Evolutionary conservation across 2,329 filamentous ascomycete genomes (phyloP).

Genomic region (Xylaria sp.): DNA sequence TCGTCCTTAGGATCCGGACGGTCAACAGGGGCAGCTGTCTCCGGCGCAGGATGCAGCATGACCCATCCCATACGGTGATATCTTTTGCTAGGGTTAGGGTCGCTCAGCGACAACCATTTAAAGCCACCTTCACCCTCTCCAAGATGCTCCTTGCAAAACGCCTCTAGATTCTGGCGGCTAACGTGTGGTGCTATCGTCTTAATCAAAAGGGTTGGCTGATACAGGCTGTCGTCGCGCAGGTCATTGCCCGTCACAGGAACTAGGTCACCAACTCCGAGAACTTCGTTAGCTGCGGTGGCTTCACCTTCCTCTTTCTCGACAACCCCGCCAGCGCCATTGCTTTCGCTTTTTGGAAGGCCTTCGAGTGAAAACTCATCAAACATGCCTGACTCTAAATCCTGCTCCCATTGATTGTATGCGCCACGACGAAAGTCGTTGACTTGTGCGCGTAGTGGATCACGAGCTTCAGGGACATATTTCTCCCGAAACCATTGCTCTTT

Average conservation of each 20-base stretch:
- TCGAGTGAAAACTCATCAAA: slow-evolving; percentile 97
- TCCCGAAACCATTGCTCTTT: slow-evolving; percentile 98
- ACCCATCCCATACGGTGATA: slow-evolving; percentile 99
- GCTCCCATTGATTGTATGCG: slow-evolving; percentile 87
- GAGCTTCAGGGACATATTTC: slow-evolving; percentile 86
- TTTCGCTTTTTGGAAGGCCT: slow-evolving; percentile 92
- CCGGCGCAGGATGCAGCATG: slow-evolving; percentile 85
- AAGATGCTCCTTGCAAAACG: slow-evolving; percentile 93
- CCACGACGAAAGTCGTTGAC: slow-evolving; percentile 83
- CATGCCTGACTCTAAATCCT: slow-evolving; percentile 82
- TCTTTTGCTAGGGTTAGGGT: slow-evolving; percentile 96
- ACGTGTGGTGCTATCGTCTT: slow-evolving; percentile 98
- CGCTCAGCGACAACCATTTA: slow-evolving; percentile 94
- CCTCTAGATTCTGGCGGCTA: slow-evolving; percentile 90
- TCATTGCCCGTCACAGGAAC: slow-evolving; percentile 86
- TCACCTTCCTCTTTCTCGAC: slow-evolving; percentile 97
- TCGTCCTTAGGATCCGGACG: slow-evolving; percentile 79
- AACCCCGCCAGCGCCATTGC: slow-evolving; percentile 84
- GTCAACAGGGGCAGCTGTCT: slow-evolving; percentile 73
- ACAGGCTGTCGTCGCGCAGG: slow-evolving; percentile 86
- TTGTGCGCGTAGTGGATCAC: slow-evolving; percentile 77
- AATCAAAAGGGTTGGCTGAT: slow-evolving; percentile 92
- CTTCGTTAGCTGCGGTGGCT: slow-evolving; percentile 89
- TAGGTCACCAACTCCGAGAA: slow-evolving; percentile 90
- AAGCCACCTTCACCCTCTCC: slow-evolving; percentile 92